Conservation (phyloP, 257 asterid species). For the Ocimum tenuiflorum region DNA sequence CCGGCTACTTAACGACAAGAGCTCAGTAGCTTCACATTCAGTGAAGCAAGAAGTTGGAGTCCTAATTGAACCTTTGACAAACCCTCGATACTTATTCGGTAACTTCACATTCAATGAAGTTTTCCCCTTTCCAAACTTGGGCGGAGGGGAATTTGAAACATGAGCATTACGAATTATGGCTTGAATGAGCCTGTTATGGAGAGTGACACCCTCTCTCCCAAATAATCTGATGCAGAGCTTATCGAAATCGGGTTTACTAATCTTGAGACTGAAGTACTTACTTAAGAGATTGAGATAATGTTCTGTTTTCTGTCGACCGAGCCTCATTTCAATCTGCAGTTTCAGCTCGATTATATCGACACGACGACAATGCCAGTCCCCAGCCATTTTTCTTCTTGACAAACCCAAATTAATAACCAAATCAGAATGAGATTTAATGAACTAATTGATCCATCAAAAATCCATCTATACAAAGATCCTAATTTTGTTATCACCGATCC, state of each 20-base stretch:
- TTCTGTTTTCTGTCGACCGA: slow-evolving; percentile 46
- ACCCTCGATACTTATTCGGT: slow-evolving; percentile 40
- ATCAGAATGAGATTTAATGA: slow-evolving; percentile 12
- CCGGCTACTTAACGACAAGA: slow-evolving; percentile 52
- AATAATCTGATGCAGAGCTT: slow-evolving; percentile 43
- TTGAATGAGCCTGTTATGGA: slow-evolving; percentile 51
- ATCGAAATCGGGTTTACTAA: slow-evolving; percentile 47
- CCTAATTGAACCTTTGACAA: slow-evolving; percentile 36
- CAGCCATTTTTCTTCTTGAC: slow-evolving; percentile 40
- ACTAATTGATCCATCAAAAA: no score
- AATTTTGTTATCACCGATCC: slow-evolving; percentile 16
- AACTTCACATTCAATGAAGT: slow-evolving; percentile 27
- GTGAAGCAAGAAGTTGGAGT: no score
- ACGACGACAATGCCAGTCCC: slow-evolving; percentile 43
- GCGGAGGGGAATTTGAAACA: slow-evolving; percentile 41
- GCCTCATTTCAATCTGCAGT: slow-evolving; percentile 40
- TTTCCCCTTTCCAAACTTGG: slow-evolving; percentile 23
- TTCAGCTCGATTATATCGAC: slow-evolving; percentile 47
- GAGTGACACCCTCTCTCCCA: slow-evolving; percentile 51
- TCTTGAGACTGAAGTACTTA: slow-evolving; percentile 36
- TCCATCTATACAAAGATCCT: slow-evolving; percentile 31
- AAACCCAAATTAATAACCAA: slow-evolving; percentile 26
- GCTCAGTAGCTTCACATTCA: slow-evolving; percentile 57
- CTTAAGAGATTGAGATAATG: slow-evolving; percentile 41
- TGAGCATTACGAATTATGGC: slow-evolving; percentile 48